phyloP scores from a whole-genome alignment of 495 filamentous ascomycete species.

The Hypoxylon fragiforme region DNA sequence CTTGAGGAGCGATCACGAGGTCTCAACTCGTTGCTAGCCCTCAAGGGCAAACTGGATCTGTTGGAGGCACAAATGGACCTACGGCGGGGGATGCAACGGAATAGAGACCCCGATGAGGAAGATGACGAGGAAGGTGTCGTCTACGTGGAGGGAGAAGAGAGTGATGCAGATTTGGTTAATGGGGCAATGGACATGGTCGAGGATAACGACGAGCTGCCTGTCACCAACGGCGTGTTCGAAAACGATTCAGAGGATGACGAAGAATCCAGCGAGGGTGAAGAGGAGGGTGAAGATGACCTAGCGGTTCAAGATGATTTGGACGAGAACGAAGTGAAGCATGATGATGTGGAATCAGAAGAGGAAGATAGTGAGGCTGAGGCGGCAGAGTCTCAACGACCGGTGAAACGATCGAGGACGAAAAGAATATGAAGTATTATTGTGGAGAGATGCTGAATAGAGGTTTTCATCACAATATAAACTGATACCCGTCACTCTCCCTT shows the following conservation, averaged over 20 bases:
- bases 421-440: constrained; percentile 25
- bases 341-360: constrained; percentile 48
- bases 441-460: constrained; percentile 22
- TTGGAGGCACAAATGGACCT: constrained; percentile 83
- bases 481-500: constrained; percentile 30
- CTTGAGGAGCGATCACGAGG: constrained; percentile 82
- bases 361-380: constrained; percentile 49
- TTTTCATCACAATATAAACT: constrained; percentile 11
- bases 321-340: constrained; percentile 51
- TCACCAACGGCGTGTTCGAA: constrained; percentile 43
- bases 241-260: constrained; percentile 50
- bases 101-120: constrained; percentile 53
- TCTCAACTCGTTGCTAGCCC: constrained; percentile 77
- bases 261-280: constrained; percentile 39
- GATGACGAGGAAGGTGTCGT: constrained; percentile 77
- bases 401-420: constrained; percentile 40
- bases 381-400: constrained; percentile 35
- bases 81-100: constrained; percentile 58
- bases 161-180: constrained; percentile 48
- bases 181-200: constrained; percentile 43
- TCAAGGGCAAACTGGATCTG: constrained; percentile 94
- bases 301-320: constrained; percentile 46
- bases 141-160: constrained; percentile 82
- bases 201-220: constrained; percentile 35
- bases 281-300: constrained; percentile 44